These are phyloP conservation scores for Pharus latifolius DNA, from an alignment of 176 grass and related monocot species.

Conservation along the genomic window DNA sequence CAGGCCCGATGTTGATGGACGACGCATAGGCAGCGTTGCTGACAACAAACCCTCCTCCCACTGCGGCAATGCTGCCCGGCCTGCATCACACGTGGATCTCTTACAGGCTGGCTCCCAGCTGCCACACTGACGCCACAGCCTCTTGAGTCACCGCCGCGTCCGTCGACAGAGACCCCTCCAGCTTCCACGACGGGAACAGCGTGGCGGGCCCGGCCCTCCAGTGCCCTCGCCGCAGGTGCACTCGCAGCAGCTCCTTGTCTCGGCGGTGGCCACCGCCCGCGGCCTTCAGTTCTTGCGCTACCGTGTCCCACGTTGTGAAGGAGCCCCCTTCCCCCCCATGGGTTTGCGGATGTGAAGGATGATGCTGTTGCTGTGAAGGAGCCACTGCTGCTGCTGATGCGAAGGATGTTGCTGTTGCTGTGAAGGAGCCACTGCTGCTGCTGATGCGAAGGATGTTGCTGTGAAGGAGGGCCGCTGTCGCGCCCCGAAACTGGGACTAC, in stretches of 20 bases:
- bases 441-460: too few species aligned
- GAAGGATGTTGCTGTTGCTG: too few species aligned
- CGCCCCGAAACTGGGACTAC: too few species aligned
- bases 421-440: too few species aligned
- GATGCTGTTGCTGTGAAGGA: too few species aligned
- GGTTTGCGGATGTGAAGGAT: too few species aligned
- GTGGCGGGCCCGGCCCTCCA: constrained; percentile 38
- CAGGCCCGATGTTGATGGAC: too few species aligned
- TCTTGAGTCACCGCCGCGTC: not conserved
- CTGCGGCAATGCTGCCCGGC: not conserved
- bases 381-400: too few species aligned
- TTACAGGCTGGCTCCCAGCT: constrained; percentile 84
- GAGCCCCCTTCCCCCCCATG: too few species aligned
- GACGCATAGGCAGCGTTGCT: not conserved
- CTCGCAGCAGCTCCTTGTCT: constrained; percentile 16
- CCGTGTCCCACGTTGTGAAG: too few species aligned
- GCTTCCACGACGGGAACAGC: constrained; percentile 58
- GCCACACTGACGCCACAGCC: constrained; percentile 43
- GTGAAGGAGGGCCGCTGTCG: too few species aligned
- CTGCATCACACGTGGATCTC: constrained; percentile 55
- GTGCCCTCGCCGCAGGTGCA: constrained; percentile 26
- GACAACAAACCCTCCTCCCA: not conserved
- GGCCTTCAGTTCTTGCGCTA: not conserved
- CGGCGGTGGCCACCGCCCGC: not conserved
- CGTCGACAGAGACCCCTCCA: constrained; percentile 17